These are phyloP conservation scores for Didymella glomerata DNA, from an alignment of 2,329 filamentous ascomycete species.

Conservation along the genomic window DNA sequence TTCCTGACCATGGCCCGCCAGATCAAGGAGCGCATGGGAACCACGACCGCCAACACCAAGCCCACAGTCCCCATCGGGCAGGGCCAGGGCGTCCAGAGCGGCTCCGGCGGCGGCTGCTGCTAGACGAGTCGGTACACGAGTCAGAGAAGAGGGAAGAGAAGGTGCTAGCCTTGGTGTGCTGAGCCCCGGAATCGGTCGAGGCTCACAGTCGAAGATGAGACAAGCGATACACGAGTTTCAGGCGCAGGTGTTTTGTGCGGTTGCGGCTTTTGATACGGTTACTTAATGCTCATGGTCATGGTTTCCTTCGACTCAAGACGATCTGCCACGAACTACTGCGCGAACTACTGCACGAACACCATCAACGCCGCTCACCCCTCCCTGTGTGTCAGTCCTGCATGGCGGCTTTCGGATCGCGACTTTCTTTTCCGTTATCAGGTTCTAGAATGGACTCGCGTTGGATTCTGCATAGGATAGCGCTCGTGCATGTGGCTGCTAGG, in stretches of 20 bases:
- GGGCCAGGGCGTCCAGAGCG: constrained; percentile 91
- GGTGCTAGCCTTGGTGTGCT: constrained; percentile 4
- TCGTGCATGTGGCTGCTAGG: constrained; percentile 10
- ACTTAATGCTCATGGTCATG: constrained; percentile 25
- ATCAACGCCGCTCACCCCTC: constrained; percentile 2
- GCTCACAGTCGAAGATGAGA: constrained; percentile 11
- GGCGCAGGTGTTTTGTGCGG: constrained; percentile 24
- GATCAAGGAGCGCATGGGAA: constrained; percentile 99
- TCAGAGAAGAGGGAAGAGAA: constrained; percentile 3
- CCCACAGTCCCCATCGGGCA: constrained; percentile 95
- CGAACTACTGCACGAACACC: neutral
- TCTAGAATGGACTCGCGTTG: constrained; percentile 20
- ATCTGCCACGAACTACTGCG: constrained; percentile 6
- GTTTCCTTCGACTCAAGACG: constrained; percentile 13
- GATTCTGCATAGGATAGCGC: constrained; percentile 12
- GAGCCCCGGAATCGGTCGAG: constrained; percentile 11
- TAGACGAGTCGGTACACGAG: constrained; percentile 61
- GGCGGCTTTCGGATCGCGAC: constrained; percentile 5
- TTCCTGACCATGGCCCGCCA: constrained; percentile 99
- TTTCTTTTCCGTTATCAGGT: constrained; percentile 3
- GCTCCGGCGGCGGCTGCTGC: constrained; percentile 87
- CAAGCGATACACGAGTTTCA: constrained; percentile 21
- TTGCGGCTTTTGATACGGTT: constrained; percentile 22
- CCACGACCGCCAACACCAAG: constrained; percentile 97
- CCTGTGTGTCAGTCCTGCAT: constrained; percentile 5